Percentiles rank a stretch among this genome's conserved stretches.
phyloP scores from a whole-genome alignment of 139 green algal genomes.

The Picochlorum sp. region DNA sequence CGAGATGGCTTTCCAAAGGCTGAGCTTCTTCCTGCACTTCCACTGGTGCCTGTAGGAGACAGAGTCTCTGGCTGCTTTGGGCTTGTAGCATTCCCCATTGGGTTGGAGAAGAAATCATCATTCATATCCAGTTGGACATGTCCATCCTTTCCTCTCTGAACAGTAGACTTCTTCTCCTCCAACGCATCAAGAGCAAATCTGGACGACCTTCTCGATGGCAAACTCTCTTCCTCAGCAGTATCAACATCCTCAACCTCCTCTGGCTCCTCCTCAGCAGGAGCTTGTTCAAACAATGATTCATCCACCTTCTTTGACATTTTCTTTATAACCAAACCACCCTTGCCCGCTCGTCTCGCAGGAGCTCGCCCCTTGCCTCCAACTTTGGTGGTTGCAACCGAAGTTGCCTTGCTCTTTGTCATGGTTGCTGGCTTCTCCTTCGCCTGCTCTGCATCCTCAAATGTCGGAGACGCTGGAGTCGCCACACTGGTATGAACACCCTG shows the following conservation, averaged over 20 bases:
- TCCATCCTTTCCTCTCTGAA: constrained; percentile 70
- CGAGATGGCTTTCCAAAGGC: constrained; percentile 18
- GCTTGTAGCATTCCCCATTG: constrained; percentile 12
- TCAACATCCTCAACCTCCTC: constrained; percentile 6
- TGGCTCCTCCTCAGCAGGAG: constrained; percentile 21
- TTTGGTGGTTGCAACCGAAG: constrained; percentile 2
- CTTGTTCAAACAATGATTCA: constrained; percentile 71
- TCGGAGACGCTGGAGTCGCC: constrained; percentile 4
- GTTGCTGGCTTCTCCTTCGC: neutral
- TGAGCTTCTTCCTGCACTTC: neutral
- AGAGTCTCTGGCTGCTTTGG: neutral
- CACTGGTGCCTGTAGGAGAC: neutral
- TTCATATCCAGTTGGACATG: constrained; percentile 53
- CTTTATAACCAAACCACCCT: constrained; percentile 70
- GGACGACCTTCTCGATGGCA: constrained; percentile 18
- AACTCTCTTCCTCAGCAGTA: constrained; percentile 5
- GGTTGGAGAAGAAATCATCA: constrained; percentile 57
- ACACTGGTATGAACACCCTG: constrained; percentile 25
- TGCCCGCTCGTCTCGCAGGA: neutral
- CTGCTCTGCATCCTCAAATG: neutral
- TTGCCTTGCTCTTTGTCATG: neutral
- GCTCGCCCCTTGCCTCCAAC: constrained; percentile 19
- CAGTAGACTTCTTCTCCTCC: constrained; percentile 27
- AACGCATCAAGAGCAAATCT: constrained; percentile 54
- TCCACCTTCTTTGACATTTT: constrained; percentile 75